Evolutionary conservation across 805 yeast species (phyloP), one percentile per base, ranked within the genome.

Genomic region (Saccharomycopsis sp.): DNA sequence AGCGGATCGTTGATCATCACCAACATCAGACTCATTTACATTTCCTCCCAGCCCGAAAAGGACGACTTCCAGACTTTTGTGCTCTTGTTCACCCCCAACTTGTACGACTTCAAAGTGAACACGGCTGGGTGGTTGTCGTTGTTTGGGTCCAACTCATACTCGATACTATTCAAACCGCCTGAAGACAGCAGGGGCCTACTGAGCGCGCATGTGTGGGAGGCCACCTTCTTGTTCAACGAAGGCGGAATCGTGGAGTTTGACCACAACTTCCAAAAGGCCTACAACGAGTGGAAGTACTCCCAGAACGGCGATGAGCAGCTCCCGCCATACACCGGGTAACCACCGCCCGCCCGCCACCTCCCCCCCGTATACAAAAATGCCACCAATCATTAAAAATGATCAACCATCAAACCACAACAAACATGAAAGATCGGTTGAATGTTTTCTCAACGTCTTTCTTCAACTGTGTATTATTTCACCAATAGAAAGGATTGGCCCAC

Each of bases 171-270:
- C 33, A 37, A 38, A 19, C 43, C 46, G 4, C 30, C 35, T 17
- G n/a, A 20, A 8, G 44, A 41, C 17, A 34, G 39, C 26, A 41
- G 41, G 7, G 48, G 48, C 12, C 36, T 47, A 26, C 43, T 43
- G 25, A 43, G 41, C 29, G 15, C 43, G 38, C 36, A 43, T 17
- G 10, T 38, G 7, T 47, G 50, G 50, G 22, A 42, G 9, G 27
- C 10, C 16, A 16, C 30, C 9, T 18, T 43, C 1, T 26, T 26
- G 20, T 47, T 47, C 20, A 47, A 47, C 23, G 32, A 47, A 13
- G 50, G 50, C 3, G 50, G 50, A 12, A 38, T 47, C 19, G 32
- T 38, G 30, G 48, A 47, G 2, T 47, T 47, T 38, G 41, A 30
- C 10, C 20, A 19, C 7, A 12, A 19, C 9, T 47, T 47, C 26